Evolutionary conservation across 2,329 filamentous ascomycete species (phyloP).

Genomic region (Fusarium sacchari): DNA sequence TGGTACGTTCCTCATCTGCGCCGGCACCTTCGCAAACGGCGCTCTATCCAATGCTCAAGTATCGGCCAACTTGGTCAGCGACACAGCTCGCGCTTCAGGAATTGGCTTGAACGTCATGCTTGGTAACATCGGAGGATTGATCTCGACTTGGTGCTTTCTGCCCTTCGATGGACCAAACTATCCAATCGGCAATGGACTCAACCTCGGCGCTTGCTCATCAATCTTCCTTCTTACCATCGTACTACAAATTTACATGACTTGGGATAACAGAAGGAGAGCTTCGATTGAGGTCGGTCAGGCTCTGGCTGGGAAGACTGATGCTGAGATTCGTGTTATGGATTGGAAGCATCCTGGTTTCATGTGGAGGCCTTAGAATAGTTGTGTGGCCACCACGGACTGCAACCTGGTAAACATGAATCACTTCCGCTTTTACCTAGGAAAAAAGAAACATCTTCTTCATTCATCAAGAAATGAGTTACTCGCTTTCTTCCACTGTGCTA

Average conservation of each 20-base stretch:
- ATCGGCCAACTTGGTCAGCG: conserved; percentile 21
- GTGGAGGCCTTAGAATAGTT: conserved; percentile 2
- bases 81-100: conserved; percentile 32
- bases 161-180: conserved; percentile 72
- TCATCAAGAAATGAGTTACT: fast-evolving
- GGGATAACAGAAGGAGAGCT: conserved; percentile 9
- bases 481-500: background rate
- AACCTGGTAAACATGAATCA: fast-evolving
- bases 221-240: conserved; percentile 12
- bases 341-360: conserved; percentile 23
- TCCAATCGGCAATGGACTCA: conserved; percentile 70
- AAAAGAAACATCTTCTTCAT: fast-evolving
- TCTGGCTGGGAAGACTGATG: conserved; percentile 3
- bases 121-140: conserved; percentile 66
- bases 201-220: conserved; percentile 46
- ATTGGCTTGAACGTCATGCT: conserved; percentile 40
- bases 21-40: conserved; percentile 49
- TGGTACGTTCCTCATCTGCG: conserved; percentile 64
- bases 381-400: fast-evolving
- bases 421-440: fast-evolving
- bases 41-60: conserved; percentile 49
- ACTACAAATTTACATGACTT: conserved; percentile 3
- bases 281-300: conserved; percentile 1
- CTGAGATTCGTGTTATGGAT: conserved; percentile 15
- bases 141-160: conserved; percentile 72